phyloP scores from a whole-genome alignment of 2,329 filamentous ascomycete genomes.

The Penicillium oxalicum region DNA sequence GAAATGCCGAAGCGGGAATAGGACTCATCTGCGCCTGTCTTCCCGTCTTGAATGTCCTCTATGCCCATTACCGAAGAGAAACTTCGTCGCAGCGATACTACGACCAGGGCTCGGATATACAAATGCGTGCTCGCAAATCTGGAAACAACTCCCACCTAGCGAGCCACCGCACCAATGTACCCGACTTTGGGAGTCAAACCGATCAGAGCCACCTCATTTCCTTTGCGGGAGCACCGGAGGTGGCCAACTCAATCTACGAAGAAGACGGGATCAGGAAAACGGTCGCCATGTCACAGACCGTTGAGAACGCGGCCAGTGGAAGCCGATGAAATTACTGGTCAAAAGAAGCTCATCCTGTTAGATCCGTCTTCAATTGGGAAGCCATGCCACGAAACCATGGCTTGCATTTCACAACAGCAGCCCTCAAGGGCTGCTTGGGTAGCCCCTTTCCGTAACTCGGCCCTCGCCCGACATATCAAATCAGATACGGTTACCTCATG shows the following conservation, averaged over 20 bases:
- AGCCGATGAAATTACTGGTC: conserved; percentile 4
- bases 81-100: conserved; percentile 28
- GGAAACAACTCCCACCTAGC: conserved; percentile 14
- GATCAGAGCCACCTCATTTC: conserved; percentile 31
- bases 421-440: too few relatives aligned
- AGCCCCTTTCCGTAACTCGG: too few relatives aligned
- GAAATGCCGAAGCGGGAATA: conserved; percentile 34
- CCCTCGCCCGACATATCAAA: too few relatives aligned
- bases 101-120: conserved; percentile 22
- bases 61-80: conserved; percentile 21
- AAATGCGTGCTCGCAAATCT: conserved; percentile 22
- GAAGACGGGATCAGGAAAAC: conserved; percentile 18
- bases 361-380: neutral
- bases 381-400: too few relatives aligned
- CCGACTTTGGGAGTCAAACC: conserved; percentile 26
- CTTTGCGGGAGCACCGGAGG: conserved; percentile 22
- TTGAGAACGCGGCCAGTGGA: conserved; percentile 8
- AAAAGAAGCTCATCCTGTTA: too few relatives aligned
- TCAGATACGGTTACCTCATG: conserved; percentile 3
- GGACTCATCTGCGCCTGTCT: conserved; percentile 37
- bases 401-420: too few relatives aligned
- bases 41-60: conserved; percentile 28
- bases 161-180: conserved; percentile 13
- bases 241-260: conserved; percentile 5
- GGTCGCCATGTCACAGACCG: conserved; percentile 16